Base-by-base conservation (phyloP, 2,329 filamentous ascomycete genomes). In the Colletotrichum chlorophyti region DNA sequence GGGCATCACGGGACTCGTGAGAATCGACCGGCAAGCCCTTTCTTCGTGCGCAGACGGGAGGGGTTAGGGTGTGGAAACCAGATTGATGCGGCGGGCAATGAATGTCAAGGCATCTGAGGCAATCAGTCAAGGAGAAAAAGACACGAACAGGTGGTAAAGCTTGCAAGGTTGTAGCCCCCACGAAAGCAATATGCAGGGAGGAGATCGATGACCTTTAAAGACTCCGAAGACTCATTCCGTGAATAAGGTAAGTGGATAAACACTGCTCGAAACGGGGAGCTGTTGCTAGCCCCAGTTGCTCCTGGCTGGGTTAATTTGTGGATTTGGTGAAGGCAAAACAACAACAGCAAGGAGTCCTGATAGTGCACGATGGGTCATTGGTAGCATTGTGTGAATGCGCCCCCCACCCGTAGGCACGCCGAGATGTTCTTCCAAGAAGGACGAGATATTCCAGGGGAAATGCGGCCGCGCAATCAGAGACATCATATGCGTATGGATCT, bases 391-490 rank as follows among this genome's bases (percentile, higher is more conserved):
- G 8, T 17, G 24, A 27, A n/a, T 12, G 19, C 10, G 29, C 15
- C 29, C 37, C 31, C 47, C 47, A 38, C 37, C n/a, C n/a, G n/a
- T 6, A n/a, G 23, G 14, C 17, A 12, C 32, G 26, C 34, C 40
- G 29, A 46, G 35, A 41, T 23, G 6, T 19, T 14, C n/a, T n/a
- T n/a, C 21, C 42, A 35, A 38, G 43, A 31, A 47, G n/a, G 40
- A 7, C n/a, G 15, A 11, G 42, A 37, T 27, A 48, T 54, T 59
- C 40, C 14, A 21, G 29, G 19, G 27, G 23, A 35, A 37, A 23
- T 19, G 29, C 6, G 31, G 21, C 46, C 50, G 31, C 55, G 42
- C 42, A 59, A 59, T 31, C 42, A 26, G 15, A 59, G 37, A 54
- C 55, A 59, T 6, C 7, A 3, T 35, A 23, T 15, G 6, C 5